Evolutionary conservation across 163 green algal genomes (phyloP), one percentile per base, ranked within the genome.

Genomic region (Chlamydomonas reinhardtii): DNA sequence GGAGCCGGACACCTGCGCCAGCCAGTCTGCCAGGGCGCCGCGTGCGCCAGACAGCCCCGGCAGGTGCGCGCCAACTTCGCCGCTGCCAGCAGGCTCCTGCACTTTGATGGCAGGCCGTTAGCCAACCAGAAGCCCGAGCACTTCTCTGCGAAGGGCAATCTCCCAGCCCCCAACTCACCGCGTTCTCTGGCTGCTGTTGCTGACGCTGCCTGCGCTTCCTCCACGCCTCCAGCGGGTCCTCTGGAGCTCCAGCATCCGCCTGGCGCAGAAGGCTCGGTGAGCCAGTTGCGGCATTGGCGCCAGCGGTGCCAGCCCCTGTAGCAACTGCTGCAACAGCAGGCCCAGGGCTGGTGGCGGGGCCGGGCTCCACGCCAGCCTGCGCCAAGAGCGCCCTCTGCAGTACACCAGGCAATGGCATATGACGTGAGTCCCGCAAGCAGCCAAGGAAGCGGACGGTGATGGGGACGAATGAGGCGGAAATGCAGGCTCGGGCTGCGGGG

Each of bases 191-290:
- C 24, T 27, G 31, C 4, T 61, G 25, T 29, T 65, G 62, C 34
- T 74, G 76, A 27, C 73, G 76, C 5, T 48, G 61, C 35, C 62
- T 22, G 19, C 62, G 76, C 39, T 43, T 56, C 32, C 76, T 39
- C 76, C 76, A 84, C n/a, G 76, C 76, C 43, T 75, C 59, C 17
- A 84, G 43, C 0, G 76, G 76, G 76, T 84, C 76, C 17, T 16
- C 61, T 6, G 76, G 29, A 0, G 73, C 16, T 8, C 43, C 52
- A 4, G 17, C 25, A 2, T 22, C 14, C 74, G 73, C 73, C 4
- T 68, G 73, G 25, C n/a, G 73, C 14, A 31, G 48, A 68, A 22
- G 48, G 22, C 48, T 66, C 52, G 73, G 73, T 20, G 73, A 39
- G 34, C 39, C 37, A 39, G 39, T 39, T 0, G 64, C 15, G 29